These are phyloP conservation scores for Diaporthe capsici DNA, from an alignment of 2,329 filamentous ascomycete species.

Conservation along the genomic window DNA sequence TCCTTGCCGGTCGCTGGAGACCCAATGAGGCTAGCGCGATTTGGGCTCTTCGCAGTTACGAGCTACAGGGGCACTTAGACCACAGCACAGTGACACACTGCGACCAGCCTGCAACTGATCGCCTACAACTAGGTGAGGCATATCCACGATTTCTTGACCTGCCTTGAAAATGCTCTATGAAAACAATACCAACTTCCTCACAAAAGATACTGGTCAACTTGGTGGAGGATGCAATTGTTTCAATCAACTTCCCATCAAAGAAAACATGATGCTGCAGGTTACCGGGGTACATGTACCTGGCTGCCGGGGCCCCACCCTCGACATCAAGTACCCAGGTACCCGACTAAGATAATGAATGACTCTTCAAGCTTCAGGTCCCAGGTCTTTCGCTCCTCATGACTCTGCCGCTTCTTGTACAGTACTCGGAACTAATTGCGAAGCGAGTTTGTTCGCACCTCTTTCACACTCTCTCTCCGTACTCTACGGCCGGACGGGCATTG, in stretches of 20 bases:
- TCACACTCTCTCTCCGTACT: background rate
- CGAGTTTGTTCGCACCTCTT: background rate
- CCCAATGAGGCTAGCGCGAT: constrained; percentile 7
- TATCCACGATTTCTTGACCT: background rate
- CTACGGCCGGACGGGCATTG: background rate
- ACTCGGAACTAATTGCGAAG: background rate
- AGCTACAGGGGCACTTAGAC: background rate
- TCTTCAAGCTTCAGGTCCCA: constrained; percentile 22
- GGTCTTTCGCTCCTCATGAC: background rate
- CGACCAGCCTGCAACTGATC: background rate
- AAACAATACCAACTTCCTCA: background rate
- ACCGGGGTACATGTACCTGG: constrained; percentile 2
- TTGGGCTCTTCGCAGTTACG: background rate
- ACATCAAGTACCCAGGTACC: constrained; percentile 28
- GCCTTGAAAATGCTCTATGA: background rate
- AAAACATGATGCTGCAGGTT: background rate
- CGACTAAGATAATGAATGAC: constrained; percentile 27
- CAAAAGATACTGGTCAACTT: background rate
- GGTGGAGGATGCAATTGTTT: background rate
- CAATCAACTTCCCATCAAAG: background rate
- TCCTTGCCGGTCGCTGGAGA: background rate
- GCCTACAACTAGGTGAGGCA: no score
- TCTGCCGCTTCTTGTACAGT: constrained; percentile 18
- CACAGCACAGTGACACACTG: background rate
- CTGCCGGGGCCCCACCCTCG: constrained; percentile 16